phyloP scores from a whole-genome alignment of 2,329 filamentous ascomycete species.

The Periglandula ipomoeae region DNA sequence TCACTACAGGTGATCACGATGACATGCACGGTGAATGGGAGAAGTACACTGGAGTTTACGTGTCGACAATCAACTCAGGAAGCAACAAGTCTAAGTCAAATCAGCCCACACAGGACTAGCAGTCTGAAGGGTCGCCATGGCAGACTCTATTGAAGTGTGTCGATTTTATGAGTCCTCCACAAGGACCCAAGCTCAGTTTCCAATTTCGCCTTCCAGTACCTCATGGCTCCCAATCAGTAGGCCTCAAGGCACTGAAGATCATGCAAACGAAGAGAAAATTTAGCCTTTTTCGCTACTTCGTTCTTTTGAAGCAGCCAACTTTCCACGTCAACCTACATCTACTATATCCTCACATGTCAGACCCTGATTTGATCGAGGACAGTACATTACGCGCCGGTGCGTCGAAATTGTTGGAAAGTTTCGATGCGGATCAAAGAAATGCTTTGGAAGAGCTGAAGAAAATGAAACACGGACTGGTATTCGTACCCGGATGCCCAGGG shows the following conservation, averaged over 20 bases:
- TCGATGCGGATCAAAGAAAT: not conserved
- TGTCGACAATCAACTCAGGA: no score
- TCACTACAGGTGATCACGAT: not conserved
- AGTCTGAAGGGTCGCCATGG: not conserved
- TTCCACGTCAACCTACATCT: not conserved
- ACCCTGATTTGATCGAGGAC: not conserved
- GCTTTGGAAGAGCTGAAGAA: not conserved
- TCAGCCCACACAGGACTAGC: not conserved
- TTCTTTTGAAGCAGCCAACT: not conserved
- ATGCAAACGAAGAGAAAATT: no score
- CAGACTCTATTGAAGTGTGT: not conserved
- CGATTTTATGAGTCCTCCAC: not conserved
- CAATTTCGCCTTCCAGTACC: not conserved
- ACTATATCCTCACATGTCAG: not conserved
- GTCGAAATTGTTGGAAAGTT: not conserved
- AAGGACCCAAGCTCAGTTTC: not conserved
- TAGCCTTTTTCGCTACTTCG: not conserved
- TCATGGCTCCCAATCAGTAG: not conserved
- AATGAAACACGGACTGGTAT: not conserved
- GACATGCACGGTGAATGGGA: no score
- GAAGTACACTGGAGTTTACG: no score
- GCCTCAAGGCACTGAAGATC: not conserved
- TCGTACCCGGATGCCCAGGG: not conserved
- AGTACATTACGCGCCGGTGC: not conserved
- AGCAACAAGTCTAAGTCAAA: no score